phyloP scores from a whole-genome alignment of 768 basidiomycete species.

The Rhodotorula diobovata region DNA sequence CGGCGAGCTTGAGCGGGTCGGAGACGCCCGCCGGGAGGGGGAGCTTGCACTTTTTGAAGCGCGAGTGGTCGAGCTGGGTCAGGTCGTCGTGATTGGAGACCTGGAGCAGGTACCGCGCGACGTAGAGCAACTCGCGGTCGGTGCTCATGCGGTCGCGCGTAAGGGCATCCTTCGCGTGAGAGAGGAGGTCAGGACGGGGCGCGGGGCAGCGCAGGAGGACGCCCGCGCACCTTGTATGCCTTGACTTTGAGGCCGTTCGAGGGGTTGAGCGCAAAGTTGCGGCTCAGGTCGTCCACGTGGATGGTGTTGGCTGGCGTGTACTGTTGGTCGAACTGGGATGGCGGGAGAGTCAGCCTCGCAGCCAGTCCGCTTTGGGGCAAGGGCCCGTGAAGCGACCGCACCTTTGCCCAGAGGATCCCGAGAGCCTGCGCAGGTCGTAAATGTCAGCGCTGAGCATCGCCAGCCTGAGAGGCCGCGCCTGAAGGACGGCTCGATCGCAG shows the following conservation, averaged over 20 bases:
- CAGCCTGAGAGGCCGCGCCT: no score
- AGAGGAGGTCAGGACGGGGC: neutral
- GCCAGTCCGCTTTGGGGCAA: no score
- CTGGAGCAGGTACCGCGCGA: slow-evolving; percentile 33
- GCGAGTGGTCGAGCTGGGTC: slow-evolving; percentile 22
- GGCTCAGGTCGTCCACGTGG: slow-evolving; percentile 79
- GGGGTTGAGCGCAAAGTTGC: slow-evolving; percentile 85
- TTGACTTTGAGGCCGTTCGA: slow-evolving; percentile 75
- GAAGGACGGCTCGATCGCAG: no score
- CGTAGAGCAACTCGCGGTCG: slow-evolving; percentile 28
- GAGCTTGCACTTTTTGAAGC: slow-evolving; percentile 22
- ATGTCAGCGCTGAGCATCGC: slow-evolving; percentile 57
- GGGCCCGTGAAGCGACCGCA: no score
- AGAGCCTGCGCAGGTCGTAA: slow-evolving; percentile 45
- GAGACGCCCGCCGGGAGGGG: slow-evolving; percentile 10
- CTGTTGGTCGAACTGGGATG: slow-evolving; percentile 58
- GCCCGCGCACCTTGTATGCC: slow-evolving; percentile 57
- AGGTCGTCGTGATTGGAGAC: slow-evolving; percentile 19
- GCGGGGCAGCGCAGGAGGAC: neutral
- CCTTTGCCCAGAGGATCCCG: slow-evolving; percentile 74
- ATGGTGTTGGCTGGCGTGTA: slow-evolving; percentile 71
- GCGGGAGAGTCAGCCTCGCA: no score
- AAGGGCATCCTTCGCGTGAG: slow-evolving; percentile 1
- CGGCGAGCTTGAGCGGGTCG: slow-evolving; percentile 13
- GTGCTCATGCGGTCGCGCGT: slow-evolving; percentile 1